A percentile compares a stretch with the other conserved stretches of the same genome.
These are phyloP conservation scores for Kwoniella mangroviensis DNA, from an alignment of 768 basidiomycete species.

Conservation along the genomic window DNA sequence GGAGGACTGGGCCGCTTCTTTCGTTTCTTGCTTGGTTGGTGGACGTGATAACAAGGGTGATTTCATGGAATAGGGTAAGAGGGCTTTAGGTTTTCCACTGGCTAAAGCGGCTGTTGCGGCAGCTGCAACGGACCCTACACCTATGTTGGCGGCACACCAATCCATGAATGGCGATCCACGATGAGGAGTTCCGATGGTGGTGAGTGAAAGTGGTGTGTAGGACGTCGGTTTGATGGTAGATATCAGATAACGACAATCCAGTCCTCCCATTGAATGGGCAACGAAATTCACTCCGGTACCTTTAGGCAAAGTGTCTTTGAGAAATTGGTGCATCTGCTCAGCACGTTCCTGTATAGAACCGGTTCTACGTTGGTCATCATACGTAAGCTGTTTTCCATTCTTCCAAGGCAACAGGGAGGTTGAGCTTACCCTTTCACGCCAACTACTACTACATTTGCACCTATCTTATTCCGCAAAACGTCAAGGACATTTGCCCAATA, in stretches of 20 bases:
- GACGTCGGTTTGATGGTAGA: conserved; percentile 78
- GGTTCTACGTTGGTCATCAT: conserved; percentile 64
- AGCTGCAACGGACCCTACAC: conserved; percentile 66
- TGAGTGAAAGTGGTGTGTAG: conserved; percentile 85
- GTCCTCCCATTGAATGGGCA: conserved; percentile 96
- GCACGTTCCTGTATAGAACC: conserved; percentile 86
- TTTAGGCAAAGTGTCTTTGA: conserved; percentile 65
- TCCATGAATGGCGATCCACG: conserved; percentile 98
- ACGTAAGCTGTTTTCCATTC: too few relatives aligned
- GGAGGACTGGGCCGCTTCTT: conserved; percentile 24
- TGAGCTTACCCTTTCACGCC: conserved; percentile 81
- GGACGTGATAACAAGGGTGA: conserved; percentile 59
- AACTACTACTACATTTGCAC: conserved; percentile 94
- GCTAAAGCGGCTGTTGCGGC: conserved; percentile 45
- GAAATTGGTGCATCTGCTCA: conserved; percentile 71
- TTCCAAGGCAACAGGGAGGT: neutral
- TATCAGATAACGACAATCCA: conserved; percentile 92
- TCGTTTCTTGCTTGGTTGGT: conserved; percentile 28
- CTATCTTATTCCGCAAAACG: conserved; percentile 76
- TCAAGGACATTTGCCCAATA: conserved; percentile 92
- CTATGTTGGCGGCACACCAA: conserved; percentile 96
- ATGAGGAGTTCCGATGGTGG: conserved; percentile 89
- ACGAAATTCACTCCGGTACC: conserved; percentile 89
- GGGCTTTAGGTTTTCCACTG: conserved; percentile 32
- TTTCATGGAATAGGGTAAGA: conserved; percentile 61